A percentile compares a stretch with the other conserved stretches of the same genome.
Conservation (phyloP, 2,329 filamentous ascomycete genomes). For the Aureobasidium subglaciale region DNA sequence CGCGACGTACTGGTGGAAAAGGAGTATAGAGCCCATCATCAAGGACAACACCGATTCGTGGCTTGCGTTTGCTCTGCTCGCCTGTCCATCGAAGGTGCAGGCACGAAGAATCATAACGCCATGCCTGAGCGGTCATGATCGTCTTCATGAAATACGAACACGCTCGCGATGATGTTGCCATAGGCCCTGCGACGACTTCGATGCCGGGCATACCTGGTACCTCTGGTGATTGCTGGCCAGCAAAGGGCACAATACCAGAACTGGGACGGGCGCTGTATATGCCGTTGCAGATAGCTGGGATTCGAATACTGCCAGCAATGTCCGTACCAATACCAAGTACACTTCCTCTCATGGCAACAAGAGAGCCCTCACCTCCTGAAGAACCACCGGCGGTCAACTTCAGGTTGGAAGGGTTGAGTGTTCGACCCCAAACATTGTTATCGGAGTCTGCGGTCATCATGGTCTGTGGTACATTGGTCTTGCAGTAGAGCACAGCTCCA, state of each 20-base stretch:
- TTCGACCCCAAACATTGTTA: slow-evolving; percentile 35
- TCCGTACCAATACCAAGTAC: slow-evolving; percentile 58
- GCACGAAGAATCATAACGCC: slow-evolving; percentile 51
- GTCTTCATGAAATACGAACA: slow-evolving; percentile 30
- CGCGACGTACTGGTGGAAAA: slow-evolving; percentile 20
- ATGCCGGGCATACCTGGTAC: slow-evolving; percentile 9
- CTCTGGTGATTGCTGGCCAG: slow-evolving; percentile 11
- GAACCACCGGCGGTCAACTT: slow-evolving; percentile 56
- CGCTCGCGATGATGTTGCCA: slow-evolving; percentile 23
- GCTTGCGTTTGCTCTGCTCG: slow-evolving; percentile 15
- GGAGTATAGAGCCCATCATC: slow-evolving; percentile 21
- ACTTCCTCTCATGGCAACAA: slow-evolving; percentile 52
- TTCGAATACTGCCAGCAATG: slow-evolving; percentile 58
- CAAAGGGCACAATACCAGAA: slow-evolving; percentile 15
- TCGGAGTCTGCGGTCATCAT: slow-evolving; percentile 27
- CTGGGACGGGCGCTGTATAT: slow-evolving; percentile 26
- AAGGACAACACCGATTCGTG: slow-evolving; percentile 20
- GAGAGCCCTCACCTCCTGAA: slow-evolving; percentile 57
- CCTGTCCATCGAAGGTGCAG: slow-evolving; percentile 50
- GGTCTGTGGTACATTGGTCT: slow-evolving; percentile 47
- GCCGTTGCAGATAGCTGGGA: slow-evolving; percentile 70
- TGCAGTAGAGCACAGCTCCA: slow-evolving; percentile 47
- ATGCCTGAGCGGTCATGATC: slow-evolving; percentile 48
- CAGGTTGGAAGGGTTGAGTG: slow-evolving; percentile 57
- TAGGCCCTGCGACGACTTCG: slow-evolving; percentile 23